A percentile compares a stretch with the other conserved stretches of the same genome.
phyloP scores from a whole-genome alignment of 1,284 basidiomycete genomes.

The Spongispora temasekensis region DNA sequence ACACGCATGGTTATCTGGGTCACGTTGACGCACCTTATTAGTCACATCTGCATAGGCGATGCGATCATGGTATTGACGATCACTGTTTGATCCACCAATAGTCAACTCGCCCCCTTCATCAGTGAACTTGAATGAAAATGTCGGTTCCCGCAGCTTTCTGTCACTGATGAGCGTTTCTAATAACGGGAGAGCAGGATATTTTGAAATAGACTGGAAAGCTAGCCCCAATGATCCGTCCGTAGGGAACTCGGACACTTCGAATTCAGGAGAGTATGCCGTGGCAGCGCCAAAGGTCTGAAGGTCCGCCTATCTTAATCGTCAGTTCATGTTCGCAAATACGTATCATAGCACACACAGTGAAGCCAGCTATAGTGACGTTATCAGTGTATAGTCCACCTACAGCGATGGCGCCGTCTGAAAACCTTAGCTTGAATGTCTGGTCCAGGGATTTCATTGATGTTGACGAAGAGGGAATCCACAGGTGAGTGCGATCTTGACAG shows the following conservation, averaged over 20 bases:
- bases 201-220: slow-evolving; percentile 28
- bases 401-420: neutral
- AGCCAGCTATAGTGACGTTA: neutral
- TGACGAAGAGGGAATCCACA: slow-evolving; percentile 32
- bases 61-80: slow-evolving; percentile 10
- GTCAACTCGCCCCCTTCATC: slow-evolving; percentile 32
- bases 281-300: no score
- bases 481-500: slow-evolving; percentile 23
- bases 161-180: slow-evolving; percentile 27
- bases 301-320: no score
- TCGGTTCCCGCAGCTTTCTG: slow-evolving; percentile 17
- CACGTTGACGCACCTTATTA: slow-evolving; percentile 29
- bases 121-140: slow-evolving; percentile 43
- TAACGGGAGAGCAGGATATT: slow-evolving; percentile 17
- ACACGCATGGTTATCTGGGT: neutral
- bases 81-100: slow-evolving; percentile 37
- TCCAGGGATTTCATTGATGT: slow-evolving; percentile 1
- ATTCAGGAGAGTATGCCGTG: slow-evolving; percentile 1
- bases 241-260: slow-evolving; percentile 16
- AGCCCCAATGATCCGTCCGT: slow-evolving; percentile 38
- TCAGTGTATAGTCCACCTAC: neutral
- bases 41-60: slow-evolving; percentile 31
- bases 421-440: slow-evolving; percentile 14
- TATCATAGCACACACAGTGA: neutral
- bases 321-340: no score